These are phyloP conservation scores for Aegilops tauschii DNA, from an alignment of 176 grass and related monocot genomes.

Conservation along the genomic window DNA sequence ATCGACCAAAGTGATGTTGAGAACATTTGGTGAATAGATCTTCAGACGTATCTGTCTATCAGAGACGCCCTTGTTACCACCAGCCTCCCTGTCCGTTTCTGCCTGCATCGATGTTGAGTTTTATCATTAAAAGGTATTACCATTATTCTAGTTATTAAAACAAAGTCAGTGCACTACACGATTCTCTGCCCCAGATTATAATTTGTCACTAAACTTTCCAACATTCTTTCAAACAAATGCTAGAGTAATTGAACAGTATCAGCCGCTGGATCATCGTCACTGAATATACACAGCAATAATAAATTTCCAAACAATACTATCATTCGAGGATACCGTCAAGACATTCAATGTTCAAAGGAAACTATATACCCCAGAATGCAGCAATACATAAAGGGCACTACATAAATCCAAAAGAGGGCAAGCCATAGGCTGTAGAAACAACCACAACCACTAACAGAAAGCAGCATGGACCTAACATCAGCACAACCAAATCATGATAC, in stretches of 20 bases:
- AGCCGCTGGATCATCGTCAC: not conserved
- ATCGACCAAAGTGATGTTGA: slow-evolving; percentile 96
- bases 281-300: not conserved
- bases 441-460: not conserved
- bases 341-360: not conserved
- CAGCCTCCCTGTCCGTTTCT: slow-evolving; percentile 90
- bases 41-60: slow-evolving; percentile 95
- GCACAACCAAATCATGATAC: not conserved
- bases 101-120: slow-evolving; percentile 44
- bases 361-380: not conserved
- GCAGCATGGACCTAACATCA: not conserved
- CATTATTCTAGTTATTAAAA: not conserved
- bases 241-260: not conserved
- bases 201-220: not conserved
- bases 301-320: not conserved
- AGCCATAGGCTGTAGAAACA: not conserved
- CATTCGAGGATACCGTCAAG: not conserved
- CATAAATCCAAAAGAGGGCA: not conserved
- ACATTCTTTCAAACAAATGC: not conserved
- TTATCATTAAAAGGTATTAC: not conserved
- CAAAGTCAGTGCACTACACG: not conserved
- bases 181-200: not conserved
- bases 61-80: slow-evolving; percentile 87
- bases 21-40: slow-evolving; percentile 97
- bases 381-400: not conserved